Evolutionary conservation across 2,329 filamentous ascomycete species (phyloP), one percentile per base, ranked within the genome.

Genomic region (Epichloe coenophiala): DNA sequence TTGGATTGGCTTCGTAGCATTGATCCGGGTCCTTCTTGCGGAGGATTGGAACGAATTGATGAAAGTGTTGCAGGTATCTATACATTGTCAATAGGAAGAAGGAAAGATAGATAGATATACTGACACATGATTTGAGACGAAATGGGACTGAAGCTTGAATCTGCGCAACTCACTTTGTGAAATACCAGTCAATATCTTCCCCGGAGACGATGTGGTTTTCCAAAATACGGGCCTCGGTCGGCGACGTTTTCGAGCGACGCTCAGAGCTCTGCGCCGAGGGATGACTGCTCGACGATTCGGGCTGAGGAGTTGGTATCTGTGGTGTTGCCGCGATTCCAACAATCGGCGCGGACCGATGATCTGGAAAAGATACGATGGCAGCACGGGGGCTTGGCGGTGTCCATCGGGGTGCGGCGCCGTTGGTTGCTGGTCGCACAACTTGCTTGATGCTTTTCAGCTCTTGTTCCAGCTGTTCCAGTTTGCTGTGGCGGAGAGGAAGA

Each of bases 401-500:
- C 60, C 60, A 62, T 19, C 15, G 43, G 27, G 56, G 45, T 12
- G 56, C 21, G 2, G 60, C 59, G 35, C 51, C 49, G 4, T 56
- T 54, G 21, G 23, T 52, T 40, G 49, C 55, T 19, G 59, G 62
- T 13, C 65, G 61, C 41, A 79, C 75, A 43, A 69, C 72, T 55
- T 77, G 68, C 56, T 76, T 77, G 57, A 78, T 77, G 58, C 64
- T 73, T 54, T 68, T 71, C n/a, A 78, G 69, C 58, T 78, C 75
- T 53, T 74, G 71, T 47, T 73, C 75, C 4, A 78, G 64, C 54
- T 75, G 71, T 55, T 79, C 76, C 3, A 79, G 64, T 58, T 79
- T 78, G 57, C 76, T 78, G 45, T 3, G 31, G 39, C 8, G 8
- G 11, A 31, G 31, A 31, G 31, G 31, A 31, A 31, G 31, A 11